Percentiles rank a stretch among this genome's conserved stretches.
phyloP scores from a whole-genome alignment of 306 rosid species.

The Cucurbita argyrosperma region DNA sequence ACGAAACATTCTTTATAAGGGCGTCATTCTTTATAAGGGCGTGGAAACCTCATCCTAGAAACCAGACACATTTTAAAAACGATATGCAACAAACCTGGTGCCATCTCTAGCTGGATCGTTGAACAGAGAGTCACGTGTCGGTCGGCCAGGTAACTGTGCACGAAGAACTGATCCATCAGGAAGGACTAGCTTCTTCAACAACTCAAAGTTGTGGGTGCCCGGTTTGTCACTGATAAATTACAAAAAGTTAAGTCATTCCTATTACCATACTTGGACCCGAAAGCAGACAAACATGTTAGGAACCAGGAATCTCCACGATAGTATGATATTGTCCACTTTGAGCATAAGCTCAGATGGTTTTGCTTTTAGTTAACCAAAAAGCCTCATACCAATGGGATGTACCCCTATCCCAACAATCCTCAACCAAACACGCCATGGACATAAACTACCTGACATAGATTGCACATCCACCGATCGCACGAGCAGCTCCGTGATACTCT shows the following conservation, averaged over 20 bases:
- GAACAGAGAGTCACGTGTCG: constrained; percentile 75
- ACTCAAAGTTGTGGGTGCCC: constrained; percentile 82
- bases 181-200: constrained; percentile 74
- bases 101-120: constrained; percentile 90
- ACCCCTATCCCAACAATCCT: no score
- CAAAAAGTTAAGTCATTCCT: not conserved
- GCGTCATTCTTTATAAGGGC: no score
- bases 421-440: not conserved
- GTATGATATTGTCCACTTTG: no score
- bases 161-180: constrained; percentile 97
- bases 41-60: no score
- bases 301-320: no score
- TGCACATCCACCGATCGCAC: constrained; percentile 91
- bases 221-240: constrained; percentile 65
- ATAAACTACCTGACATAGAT: constrained; percentile 71
- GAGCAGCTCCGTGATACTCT: constrained; percentile 94
- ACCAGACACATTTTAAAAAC: no score
- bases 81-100: constrained; percentile 33
- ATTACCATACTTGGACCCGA: not conserved
- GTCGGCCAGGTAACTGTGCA: constrained; percentile 83
- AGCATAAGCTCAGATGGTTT: no score
- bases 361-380: no score
- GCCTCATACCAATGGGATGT: no score
- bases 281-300: not conserved
- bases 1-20: no score